Evolutionary conservation across 2,329 filamentous ascomycete genomes (phyloP).

Genomic region (Fusarium verrucosum): DNA sequence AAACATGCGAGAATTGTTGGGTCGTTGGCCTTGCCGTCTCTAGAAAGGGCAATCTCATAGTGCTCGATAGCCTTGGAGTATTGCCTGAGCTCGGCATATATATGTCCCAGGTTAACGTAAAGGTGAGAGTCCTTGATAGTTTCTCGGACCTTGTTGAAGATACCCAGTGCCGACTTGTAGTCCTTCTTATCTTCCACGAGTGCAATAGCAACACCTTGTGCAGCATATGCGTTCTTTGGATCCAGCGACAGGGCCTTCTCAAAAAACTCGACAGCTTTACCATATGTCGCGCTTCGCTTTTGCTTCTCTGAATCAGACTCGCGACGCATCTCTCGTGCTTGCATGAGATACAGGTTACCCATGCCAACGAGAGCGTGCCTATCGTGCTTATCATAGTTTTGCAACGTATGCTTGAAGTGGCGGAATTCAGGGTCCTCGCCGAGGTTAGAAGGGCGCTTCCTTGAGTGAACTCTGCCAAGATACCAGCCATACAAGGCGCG

Average conservation of each 20-base stretch:
- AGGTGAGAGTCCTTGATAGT: slow-evolving; percentile 89
- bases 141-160: slow-evolving; percentile 90
- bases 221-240: slow-evolving; percentile 93
- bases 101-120: slow-evolving; percentile 91
- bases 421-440: slow-evolving; percentile 90
- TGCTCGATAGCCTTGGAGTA: slow-evolving; percentile 92
- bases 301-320: slow-evolving; percentile 90
- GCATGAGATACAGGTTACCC: slow-evolving; percentile 89
- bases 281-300: slow-evolving; percentile 86
- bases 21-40: slow-evolving; percentile 78
- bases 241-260: slow-evolving; percentile 97
- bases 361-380: slow-evolving; percentile 96
- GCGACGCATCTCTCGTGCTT: slow-evolving; percentile 92
- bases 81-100: slow-evolving; percentile 89
- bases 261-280: slow-evolving; percentile 96
- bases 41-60: slow-evolving; percentile 86
- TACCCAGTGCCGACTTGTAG: slow-evolving; percentile 79
- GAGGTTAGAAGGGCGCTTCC: slow-evolving; percentile 82
- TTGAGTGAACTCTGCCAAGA: slow-evolving; percentile 79
- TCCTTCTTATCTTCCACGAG: slow-evolving; percentile 95
- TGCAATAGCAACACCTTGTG: slow-evolving; percentile 94
- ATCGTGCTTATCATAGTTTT: slow-evolving; percentile 96
- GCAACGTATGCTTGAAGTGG: slow-evolving; percentile 95
- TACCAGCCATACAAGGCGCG: slow-evolving; percentile 96
- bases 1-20: slow-evolving; percentile 84